phyloP scores from a whole-genome alignment of 106 monocot genomes.

The Phalaenopsis equestris region DNA sequence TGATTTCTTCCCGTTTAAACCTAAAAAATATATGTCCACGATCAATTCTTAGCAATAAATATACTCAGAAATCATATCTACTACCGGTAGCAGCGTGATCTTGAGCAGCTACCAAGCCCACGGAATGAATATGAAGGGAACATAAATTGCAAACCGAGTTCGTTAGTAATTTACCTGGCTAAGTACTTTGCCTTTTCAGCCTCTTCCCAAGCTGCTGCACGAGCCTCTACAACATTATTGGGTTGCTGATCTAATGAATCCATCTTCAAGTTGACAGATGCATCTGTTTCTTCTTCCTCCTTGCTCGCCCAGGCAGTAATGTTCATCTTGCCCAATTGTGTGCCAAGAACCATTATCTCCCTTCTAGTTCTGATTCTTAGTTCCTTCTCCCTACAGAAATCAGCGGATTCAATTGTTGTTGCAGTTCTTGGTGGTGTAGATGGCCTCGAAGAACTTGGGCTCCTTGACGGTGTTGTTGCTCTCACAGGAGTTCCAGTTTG shows the following conservation, averaged over 20 bases:
- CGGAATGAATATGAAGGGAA: background rate
- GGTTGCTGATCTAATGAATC: conserved; percentile 18
- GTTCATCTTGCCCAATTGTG: conserved; percentile 75
- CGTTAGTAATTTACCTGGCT: conserved; percentile 46
- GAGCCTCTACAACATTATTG: conserved; percentile 42
- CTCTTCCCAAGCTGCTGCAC: conserved; percentile 94
- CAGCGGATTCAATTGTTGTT: conserved; percentile 18
- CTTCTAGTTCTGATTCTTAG: conserved; percentile 66
- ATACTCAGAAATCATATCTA: background rate
- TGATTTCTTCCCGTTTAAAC: conserved; percentile 41
- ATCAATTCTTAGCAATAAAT: background rate
- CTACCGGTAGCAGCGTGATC: background rate
- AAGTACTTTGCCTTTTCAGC: conserved; percentile 82
- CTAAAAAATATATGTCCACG: conserved; percentile 12
- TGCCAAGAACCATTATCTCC: conserved; percentile 87
- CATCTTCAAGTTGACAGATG: conserved; percentile 20
- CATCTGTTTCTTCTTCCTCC: conserved; percentile 49
- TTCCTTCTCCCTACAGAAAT: conserved; percentile 40
- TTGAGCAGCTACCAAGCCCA: background rate
- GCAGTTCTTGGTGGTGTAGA: conserved; percentile 30
- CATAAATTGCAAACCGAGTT: background rate
- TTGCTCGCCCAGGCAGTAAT: conserved; percentile 97
- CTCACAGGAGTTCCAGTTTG: conserved; percentile 70
- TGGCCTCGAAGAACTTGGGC: conserved; percentile 51
- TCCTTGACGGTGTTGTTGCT: conserved; percentile 40